phyloP scores from a whole-genome alignment of 148 eudicot genomes.

The Selenicereus undatus region DNA sequence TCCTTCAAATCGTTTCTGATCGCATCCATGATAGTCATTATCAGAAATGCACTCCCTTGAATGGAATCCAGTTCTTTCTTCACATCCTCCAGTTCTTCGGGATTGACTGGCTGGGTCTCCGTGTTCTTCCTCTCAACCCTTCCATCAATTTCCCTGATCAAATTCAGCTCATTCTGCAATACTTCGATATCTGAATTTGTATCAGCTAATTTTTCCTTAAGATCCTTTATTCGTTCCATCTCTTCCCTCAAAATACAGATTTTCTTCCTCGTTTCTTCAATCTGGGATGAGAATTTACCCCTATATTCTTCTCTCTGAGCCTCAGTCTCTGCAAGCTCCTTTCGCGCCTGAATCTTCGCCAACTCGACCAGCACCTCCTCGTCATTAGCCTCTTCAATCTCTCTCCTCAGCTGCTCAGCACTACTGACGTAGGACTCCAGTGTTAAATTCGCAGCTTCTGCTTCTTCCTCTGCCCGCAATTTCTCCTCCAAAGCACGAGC shows the following conservation, averaged over 20 bases:
- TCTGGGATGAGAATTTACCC: conserved; percentile 24
- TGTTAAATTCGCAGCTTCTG: conserved; percentile 36
- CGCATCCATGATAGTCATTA: conserved; percentile 72
- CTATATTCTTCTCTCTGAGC: conserved; percentile 49
- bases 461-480: conserved; percentile 52
- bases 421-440: conserved; percentile 24
- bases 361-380: conserved; percentile 82
- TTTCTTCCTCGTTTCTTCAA: conserved; percentile 48
- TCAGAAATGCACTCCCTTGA: conserved; percentile 47
- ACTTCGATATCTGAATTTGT: conserved; percentile 47
- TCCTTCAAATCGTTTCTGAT: conserved; percentile 48
- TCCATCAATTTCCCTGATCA: conserved; percentile 48
- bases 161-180: conserved; percentile 48
- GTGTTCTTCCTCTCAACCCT: conserved; percentile 15
- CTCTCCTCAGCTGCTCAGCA: conserved; percentile 41
- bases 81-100: conserved; percentile 52
- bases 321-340: conserved; percentile 64
- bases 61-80: conserved; percentile 49
- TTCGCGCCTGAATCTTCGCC: conserved; percentile 74
- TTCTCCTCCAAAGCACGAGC: conserved; percentile 51
- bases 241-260: conserved; percentile 38
- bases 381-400: conserved; percentile 72
- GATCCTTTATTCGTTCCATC: conserved; percentile 34
- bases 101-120: conserved; percentile 21
- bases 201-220: conserved; percentile 42